Percentiles rank a stretch among this genome's conserved stretches.
phyloP scores from a whole-genome alignment of 108 stramenopile species.

The Mediolabrus comicus region DNA sequence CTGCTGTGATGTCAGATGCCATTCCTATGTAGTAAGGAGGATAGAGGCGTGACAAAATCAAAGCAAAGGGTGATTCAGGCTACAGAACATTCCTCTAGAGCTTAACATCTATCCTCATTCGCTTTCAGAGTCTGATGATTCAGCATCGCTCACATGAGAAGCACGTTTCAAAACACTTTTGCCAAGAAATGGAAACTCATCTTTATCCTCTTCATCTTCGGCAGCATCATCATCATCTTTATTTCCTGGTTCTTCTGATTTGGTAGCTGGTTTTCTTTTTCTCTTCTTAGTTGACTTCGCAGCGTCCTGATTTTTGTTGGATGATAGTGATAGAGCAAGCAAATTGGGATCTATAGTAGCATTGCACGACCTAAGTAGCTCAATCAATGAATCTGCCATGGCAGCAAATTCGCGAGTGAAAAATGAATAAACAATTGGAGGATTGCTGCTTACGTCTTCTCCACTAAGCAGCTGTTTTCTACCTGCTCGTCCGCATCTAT shows the following conservation, averaged over 20 bases:
- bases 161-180: slow-evolving; percentile 64
- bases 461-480: slow-evolving; percentile 39
- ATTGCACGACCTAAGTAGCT: slow-evolving; percentile 51
- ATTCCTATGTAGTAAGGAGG: too few species aligned
- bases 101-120: not conserved
- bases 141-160: slow-evolving; percentile 64
- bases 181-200: slow-evolving; percentile 49
- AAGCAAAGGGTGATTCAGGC: too few species aligned
- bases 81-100: not conserved
- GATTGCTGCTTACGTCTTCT: slow-evolving; percentile 8
- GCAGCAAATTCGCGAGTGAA: slow-evolving; percentile 71
- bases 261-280: slow-evolving; percentile 6
- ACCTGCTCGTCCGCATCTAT: slow-evolving; percentile 83
- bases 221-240: slow-evolving; percentile 15
- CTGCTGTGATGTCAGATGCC: too few species aligned
- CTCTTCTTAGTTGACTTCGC: slow-evolving; percentile 10
- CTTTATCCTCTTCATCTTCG: slow-evolving; percentile 32
- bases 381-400: slow-evolving; percentile 65
- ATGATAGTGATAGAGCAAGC: slow-evolving; percentile 45
- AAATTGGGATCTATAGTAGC: slow-evolving; percentile 83
- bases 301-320: not conserved
- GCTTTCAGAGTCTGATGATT: slow-evolving; percentile 24
- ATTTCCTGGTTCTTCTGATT: not conserved
- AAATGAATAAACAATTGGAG: slow-evolving; percentile 63
- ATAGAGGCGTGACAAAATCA: not conserved